Evolutionary conservation across 1,284 basidiomycete genomes (phyloP).

Genomic region (Tilletia horrida): DNA sequence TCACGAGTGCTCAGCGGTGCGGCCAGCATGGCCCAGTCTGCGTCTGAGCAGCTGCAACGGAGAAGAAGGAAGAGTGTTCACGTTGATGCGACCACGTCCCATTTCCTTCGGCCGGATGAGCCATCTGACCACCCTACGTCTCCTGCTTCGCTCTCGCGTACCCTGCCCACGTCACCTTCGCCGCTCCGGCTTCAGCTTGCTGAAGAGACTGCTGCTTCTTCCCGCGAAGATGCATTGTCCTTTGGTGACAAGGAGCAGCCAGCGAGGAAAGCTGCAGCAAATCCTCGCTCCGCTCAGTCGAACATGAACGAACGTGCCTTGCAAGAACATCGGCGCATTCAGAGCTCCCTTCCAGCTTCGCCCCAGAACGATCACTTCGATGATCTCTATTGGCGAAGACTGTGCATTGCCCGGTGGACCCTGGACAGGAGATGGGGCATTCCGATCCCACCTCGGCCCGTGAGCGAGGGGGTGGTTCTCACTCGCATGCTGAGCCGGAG

Average conservation of each 20-base stretch:
- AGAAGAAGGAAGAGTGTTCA: constrained; percentile 7
- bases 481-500: constrained; percentile 16
- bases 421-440: constrained; percentile 33
- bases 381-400: constrained; percentile 25
- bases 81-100: background rate
- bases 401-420: constrained; percentile 28
- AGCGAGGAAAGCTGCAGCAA: no score
- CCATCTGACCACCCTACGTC: no score
- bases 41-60: constrained; percentile 4
- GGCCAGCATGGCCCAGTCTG: constrained; percentile 6
- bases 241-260: no score
- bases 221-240: no score
- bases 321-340: background rate
- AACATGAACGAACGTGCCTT: background rate
- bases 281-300: no score
- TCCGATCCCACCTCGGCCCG: constrained; percentile 18
- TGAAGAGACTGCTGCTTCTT: background rate
- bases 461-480: background rate
- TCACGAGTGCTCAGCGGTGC: constrained; percentile 14
- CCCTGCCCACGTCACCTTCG: background rate
- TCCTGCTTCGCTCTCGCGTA: background rate
- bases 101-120: no score
- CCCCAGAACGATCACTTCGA: background rate
- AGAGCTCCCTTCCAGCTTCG: background rate
- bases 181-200: constrained; percentile 6